Conservation (phyloP, 108 stramenopile genomes). For the Halocafeteria seosinensis region DNA sequence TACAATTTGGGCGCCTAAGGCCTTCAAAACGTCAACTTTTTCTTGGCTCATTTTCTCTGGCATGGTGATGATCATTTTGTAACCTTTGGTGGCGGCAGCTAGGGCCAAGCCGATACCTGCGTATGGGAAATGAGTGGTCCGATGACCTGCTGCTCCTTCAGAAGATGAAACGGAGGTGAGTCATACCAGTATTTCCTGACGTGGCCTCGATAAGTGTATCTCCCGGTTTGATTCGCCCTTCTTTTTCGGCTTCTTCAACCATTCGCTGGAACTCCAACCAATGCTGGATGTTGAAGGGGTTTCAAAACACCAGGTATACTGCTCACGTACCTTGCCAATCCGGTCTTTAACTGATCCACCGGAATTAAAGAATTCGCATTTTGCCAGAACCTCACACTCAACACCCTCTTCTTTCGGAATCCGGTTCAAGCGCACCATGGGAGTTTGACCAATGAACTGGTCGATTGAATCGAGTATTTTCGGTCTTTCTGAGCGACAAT, state of each 20-base stretch:
- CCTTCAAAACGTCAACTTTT: conserved; percentile 57
- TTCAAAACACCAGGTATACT: conserved; percentile 25
- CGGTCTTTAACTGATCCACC: conserved; percentile 77
- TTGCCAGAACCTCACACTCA: conserved; percentile 49
- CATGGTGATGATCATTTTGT: conserved; percentile 64
- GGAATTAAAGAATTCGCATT: conserved; percentile 61
- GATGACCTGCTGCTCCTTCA: no score
- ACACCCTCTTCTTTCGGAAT: conserved; percentile 43
- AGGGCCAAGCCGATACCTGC: conserved; percentile 71
- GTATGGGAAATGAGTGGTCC: no score
- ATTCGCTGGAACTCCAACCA: no score
- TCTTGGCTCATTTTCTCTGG: conserved; percentile 72
- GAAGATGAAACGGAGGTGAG: no score
- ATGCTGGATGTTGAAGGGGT: no score
- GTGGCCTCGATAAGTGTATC: conserved; percentile 88
- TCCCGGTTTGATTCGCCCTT: conserved; percentile 55
- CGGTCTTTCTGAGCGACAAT: no score
- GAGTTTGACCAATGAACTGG: conserved; percentile 52
- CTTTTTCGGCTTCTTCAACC: conserved; percentile 31
- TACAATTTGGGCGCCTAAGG: conserved; percentile 46
- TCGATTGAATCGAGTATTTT: conserved; percentile 25
- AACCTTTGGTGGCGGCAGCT: conserved; percentile 66
- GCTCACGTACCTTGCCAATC: conserved; percentile 61
- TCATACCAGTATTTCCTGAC: conserved; percentile 57
- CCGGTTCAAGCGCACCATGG: conserved; percentile 52